These are phyloP conservation scores for Colletotrichum sp. DNA, from an alignment of 2,329 filamentous ascomycete genomes.

Conservation along the genomic window DNA sequence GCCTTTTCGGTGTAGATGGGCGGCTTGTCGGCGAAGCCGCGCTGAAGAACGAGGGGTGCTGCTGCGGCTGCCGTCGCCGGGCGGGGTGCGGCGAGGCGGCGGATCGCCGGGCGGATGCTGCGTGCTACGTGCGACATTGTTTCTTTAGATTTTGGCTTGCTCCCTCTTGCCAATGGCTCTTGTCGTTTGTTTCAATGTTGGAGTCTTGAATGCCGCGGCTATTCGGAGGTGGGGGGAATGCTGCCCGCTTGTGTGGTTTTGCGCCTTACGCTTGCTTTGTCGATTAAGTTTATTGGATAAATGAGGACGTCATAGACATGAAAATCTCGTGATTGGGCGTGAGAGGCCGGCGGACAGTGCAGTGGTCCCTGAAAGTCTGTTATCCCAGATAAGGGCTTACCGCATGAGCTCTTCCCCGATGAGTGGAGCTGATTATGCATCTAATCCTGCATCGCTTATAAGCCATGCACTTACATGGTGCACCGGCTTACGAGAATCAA, in stretches of 20 bases:
- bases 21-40: slow-evolving; percentile 27
- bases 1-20: slow-evolving; percentile 18
- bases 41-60: slow-evolving; percentile 18
- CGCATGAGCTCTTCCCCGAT: background rate
- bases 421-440: background rate
- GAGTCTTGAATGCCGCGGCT: background rate
- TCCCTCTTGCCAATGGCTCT: background rate
- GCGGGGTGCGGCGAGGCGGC: slow-evolving; percentile 19
- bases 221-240: background rate
- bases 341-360: background rate
- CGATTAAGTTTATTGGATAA: background rate
- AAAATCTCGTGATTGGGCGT: background rate
- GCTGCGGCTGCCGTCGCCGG: slow-evolving; percentile 14
- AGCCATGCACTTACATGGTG: background rate
- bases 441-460: rapidly evolving
- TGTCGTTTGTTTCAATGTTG: background rate
- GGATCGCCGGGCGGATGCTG: slow-evolving; percentile 25
- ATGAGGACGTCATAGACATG: background rate
- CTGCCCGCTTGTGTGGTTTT: background rate
- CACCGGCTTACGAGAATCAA: background rate
- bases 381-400: background rate
- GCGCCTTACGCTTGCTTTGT: background rate
- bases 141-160: background rate
- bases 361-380: background rate
- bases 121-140: slow-evolving; percentile 17